Evolutionary conservation across 2,329 filamentous ascomycete species (phyloP), one percentile per base, ranked within the genome.

Genomic region (Pyrenochaeta sp.): DNA sequence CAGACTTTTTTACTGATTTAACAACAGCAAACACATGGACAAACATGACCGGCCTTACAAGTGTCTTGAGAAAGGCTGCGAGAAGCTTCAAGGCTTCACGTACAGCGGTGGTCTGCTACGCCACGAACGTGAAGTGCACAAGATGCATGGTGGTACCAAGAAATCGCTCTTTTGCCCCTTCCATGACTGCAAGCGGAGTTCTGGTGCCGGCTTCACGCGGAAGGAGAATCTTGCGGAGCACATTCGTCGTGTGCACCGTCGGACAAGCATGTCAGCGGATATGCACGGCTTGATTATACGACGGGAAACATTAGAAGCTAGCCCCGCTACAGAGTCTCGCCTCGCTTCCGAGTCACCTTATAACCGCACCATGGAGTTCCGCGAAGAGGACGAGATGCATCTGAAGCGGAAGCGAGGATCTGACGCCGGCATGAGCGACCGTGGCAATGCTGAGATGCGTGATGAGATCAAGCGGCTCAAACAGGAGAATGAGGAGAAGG

Each of bases 221-320:
- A 90, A 93, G 69, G 94, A 98, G 77, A 98, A 98, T 67, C 82
- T 97, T 3, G 92, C 94, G 71, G 94, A 98, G 77, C 94, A 98
- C 76, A 81, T 97, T 15, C 90, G 94, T 17, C 88, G 94, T 21
- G 91, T 96, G n/a, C 94, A 98, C 73, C 72, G 75, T 18, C 59
- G 72, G 43, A 71, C 72, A 18, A 76, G 73, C 53, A 72, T 68
- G 63, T 73, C 70, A 45, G 68, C 66, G 6, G 72, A 75, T 55
- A 61, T 74, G 53, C 68, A 73, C 46, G 65, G 67, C 51, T 46
- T 73, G 29, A 60, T 74, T 33, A 69, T 73, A 45, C 64, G 68
- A 29, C 56, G 66, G 48, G 61, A 72, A 32, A 59, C 60, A 2
- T 58, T 67, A 23, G 61, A 63, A 30, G 36, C 49, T 15, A 59